Conservation (phyloP, 768 basidiomycete species). For the Trichaptum fuscoviolaceum region DNA sequence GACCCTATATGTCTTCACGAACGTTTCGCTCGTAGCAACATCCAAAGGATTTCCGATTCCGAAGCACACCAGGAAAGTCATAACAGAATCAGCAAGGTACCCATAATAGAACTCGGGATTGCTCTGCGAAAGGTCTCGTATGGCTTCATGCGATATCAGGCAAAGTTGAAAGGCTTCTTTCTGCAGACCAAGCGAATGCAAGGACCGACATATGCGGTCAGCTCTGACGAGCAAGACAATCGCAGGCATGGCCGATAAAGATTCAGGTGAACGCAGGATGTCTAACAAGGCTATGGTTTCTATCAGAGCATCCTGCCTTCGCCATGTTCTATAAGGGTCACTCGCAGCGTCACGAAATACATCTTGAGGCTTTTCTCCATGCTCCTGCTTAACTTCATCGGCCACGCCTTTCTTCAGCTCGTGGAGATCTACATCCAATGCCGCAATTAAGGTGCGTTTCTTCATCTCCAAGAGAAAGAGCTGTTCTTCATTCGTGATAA, state of each 20-base stretch:
- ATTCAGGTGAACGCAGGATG: neutral
- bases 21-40: constrained; percentile 3
- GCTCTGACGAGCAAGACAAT: neutral
- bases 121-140: neutral
- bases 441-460: neutral
- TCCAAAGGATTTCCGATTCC: neutral
- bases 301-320: neutral
- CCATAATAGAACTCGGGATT: neutral
- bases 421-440: neutral
- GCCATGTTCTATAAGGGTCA: neutral
- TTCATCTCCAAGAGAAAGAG: neutral
- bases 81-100: neutral
- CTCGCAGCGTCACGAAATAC: neutral
- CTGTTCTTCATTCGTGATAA: neutral
- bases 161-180: neutral
- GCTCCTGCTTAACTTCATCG: neutral
- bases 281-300: neutral
- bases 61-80: neutral
- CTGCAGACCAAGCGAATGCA: neutral
- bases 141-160: neutral
- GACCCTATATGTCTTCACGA: constrained; percentile 7
- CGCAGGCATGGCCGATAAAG: neutral
- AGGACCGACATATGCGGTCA: neutral
- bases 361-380: neutral
- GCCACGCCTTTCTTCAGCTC: neutral